phyloP scores from a whole-genome alignment of 2,329 filamentous ascomycete genomes.

The Exophiala lecanii-corni region DNA sequence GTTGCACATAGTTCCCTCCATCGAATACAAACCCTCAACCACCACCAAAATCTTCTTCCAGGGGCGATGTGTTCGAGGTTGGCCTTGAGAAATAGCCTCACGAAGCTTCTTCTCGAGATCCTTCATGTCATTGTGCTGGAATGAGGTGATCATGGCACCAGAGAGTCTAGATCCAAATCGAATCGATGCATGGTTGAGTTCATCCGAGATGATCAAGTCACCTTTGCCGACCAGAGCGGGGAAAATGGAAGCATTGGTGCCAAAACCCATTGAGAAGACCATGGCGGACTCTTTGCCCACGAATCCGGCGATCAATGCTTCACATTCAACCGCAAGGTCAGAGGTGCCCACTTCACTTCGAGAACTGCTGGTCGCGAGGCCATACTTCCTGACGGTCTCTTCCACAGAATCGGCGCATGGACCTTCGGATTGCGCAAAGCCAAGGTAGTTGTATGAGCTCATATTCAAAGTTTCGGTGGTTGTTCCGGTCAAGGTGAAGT shows the following conservation, averaged over 20 bases:
- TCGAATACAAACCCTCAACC: slow-evolving; percentile 95
- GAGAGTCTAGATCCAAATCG: slow-evolving; percentile 91
- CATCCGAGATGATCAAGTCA: slow-evolving; percentile 90
- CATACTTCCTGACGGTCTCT: slow-evolving; percentile 76
- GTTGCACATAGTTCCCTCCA: slow-evolving; percentile 99
- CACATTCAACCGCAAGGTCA: slow-evolving; percentile 83
- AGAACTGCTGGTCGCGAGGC: slow-evolving; percentile 75
- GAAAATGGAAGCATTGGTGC: slow-evolving; percentile 90
- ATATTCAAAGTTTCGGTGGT: slow-evolving; percentile 94
- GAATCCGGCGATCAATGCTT: slow-evolving; percentile 82
- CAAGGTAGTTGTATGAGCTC: slow-evolving; percentile 99
- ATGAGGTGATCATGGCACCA: slow-evolving; percentile 89
- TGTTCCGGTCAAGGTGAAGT: slow-evolving; percentile 84
- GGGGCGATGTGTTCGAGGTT: slow-evolving; percentile 94
- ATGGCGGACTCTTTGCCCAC: slow-evolving; percentile 92
- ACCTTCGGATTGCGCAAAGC: slow-evolving; percentile 94
- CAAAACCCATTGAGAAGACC: slow-evolving; percentile 99
- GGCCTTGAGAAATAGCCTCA: slow-evolving; percentile 91
- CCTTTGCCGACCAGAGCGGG: slow-evolving; percentile 89
- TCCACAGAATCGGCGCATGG: slow-evolving; percentile 93
- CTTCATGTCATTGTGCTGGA: slow-evolving; percentile 95
- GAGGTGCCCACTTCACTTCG: slow-evolving; percentile 80
- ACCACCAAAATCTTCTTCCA: slow-evolving; percentile 99
- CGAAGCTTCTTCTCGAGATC: slow-evolving; percentile 81
- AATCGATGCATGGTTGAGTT: slow-evolving; percentile 96